phyloP scores from a whole-genome alignment of 2,329 filamentous ascomycete species.

The Beauveria sp. region DNA sequence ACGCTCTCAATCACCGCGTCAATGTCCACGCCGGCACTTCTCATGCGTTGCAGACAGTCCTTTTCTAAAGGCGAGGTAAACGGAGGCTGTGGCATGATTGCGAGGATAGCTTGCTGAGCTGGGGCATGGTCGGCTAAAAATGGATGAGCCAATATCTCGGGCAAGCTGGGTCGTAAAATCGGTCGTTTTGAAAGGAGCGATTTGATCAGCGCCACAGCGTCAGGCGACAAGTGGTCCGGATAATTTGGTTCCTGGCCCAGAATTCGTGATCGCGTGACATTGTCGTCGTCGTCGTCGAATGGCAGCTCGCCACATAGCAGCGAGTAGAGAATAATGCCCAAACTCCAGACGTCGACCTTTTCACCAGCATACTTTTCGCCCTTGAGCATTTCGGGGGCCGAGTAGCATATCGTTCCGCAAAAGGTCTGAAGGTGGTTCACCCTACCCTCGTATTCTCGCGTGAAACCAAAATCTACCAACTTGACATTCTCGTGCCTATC shows the following conservation, averaged over 20 bases:
- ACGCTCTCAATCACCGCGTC: conserved; percentile 94
- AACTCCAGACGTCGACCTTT: conserved; percentile 94
- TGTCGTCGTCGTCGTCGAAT: conserved; percentile 94
- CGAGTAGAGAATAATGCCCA: conserved; percentile 79
- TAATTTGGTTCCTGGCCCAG: conserved; percentile 79
- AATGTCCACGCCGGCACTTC: conserved; percentile 85
- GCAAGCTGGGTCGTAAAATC: conserved; percentile 68
- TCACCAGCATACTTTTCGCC: conserved; percentile 97
- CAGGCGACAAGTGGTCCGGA: conserved; percentile 69
- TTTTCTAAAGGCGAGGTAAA: conserved; percentile 86
- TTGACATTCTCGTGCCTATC: conserved; percentile 98
- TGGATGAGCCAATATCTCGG: conserved; percentile 79
- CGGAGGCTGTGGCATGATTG: conserved; percentile 68
- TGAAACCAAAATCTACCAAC: conserved; percentile 96
- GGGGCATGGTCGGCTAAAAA: conserved; percentile 84
- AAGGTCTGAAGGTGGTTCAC: conserved; percentile 94
- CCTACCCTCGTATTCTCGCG: conserved; percentile 91
- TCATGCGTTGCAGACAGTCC: conserved; percentile 86
- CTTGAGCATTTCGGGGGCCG: conserved; percentile 95
- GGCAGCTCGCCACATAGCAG: conserved; percentile 79
- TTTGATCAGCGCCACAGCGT: conserved; percentile 70
- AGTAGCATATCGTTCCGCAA: conserved; percentile 96
- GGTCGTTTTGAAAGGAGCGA: conserved; percentile 85
- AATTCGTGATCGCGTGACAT: conserved; percentile 76
- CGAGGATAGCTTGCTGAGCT: conserved; percentile 82